phyloP scores from a whole-genome alignment of 2,329 filamentous ascomycete genomes.

The Juglanconis sp. region DNA sequence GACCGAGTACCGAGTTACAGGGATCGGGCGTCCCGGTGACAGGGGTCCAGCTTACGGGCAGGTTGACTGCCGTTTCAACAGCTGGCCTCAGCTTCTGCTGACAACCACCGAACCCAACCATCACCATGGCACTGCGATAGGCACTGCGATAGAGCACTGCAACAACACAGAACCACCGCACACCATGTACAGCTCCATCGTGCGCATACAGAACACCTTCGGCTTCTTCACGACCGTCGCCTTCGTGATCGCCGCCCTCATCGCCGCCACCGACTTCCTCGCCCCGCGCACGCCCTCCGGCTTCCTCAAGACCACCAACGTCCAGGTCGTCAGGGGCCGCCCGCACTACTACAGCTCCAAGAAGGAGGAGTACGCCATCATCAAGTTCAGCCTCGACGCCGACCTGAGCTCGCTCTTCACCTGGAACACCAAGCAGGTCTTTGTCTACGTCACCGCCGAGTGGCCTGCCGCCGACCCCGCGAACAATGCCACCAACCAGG shows the following conservation, averaged over 20 bases:
- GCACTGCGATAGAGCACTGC: background rate
- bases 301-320: slow-evolving; percentile 68
- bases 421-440: slow-evolving; percentile 99
- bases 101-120: background rate
- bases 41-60: background rate
- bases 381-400: slow-evolving; percentile 88
- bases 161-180: slow-evolving; percentile 11
- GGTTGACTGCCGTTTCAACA: background rate
- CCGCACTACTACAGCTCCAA: slow-evolving; percentile 95
- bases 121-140: background rate
- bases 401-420: slow-evolving; percentile 92
- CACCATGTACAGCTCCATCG: slow-evolving; percentile 83
- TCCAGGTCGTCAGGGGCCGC: slow-evolving; percentile 88
- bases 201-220: slow-evolving; percentile 87
- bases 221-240: slow-evolving; percentile 97
- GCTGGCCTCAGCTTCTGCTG: slow-evolving; percentile 2
- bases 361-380: slow-evolving; percentile 92
- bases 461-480: slow-evolving; percentile 45
- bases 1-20: background rate
- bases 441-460: slow-evolving; percentile 89
- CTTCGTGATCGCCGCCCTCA: slow-evolving; percentile 73
- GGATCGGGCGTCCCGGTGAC: background rate
- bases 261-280: slow-evolving; percentile 76
- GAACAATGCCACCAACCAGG: slow-evolving; percentile 56
- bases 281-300: slow-evolving; percentile 64